Evolutionary conservation across 768 basidiomycete genomes (phyloP), one percentile per base, ranked within the genome.

Genomic region (Filobasidium wieringae): DNA sequence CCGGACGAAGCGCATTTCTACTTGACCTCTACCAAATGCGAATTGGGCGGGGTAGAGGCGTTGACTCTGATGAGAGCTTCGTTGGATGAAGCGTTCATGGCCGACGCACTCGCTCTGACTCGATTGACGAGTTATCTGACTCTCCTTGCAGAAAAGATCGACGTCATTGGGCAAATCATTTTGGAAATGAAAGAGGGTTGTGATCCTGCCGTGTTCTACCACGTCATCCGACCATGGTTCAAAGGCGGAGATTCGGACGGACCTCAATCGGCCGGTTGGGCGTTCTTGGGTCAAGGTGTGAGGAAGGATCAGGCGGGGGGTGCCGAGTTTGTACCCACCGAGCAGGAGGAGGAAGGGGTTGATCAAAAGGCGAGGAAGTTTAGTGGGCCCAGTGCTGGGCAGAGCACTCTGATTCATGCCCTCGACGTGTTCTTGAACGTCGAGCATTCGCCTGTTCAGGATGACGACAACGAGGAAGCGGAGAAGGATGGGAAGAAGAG

Each of bases 311-410:
- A 47, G 17, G 24, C 12, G 2, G 43, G 24, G 4, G 81, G 87
- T 7, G 63, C 59, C 0, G 77, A 78, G 5, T 22, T 24, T 22
- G 33, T 31, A 19, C 22, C 14, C 43, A 31, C 24, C 27, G 33
- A 58, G 19, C 27, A 39, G 4, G 57, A 40, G 29, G 26, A 49
- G 32, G 55, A 31, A 11, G 22, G 32, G 45, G 24, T 37, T 3
- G 17, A 41, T n/a, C n/a, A 49, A 4, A 57, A 60, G 30, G 64
- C 58, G 5, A 43, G 61, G 27, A 71, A 76, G 51, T 80, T 87
- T 37, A 85, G 83, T 58, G 93, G 93, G 0, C 92, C 93, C 24
- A 90, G 87, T 9, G 93, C 90, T 1, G 93, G 93, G 1, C 93
- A 99, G 76, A 90, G 87, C 72, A 85, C 84, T 51, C 80, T 92